Evolutionary conservation across 495 filamentous ascomycete species (phyloP), one percentile per base, ranked within the genome.

Genomic region (Neurospora sp.): DNA sequence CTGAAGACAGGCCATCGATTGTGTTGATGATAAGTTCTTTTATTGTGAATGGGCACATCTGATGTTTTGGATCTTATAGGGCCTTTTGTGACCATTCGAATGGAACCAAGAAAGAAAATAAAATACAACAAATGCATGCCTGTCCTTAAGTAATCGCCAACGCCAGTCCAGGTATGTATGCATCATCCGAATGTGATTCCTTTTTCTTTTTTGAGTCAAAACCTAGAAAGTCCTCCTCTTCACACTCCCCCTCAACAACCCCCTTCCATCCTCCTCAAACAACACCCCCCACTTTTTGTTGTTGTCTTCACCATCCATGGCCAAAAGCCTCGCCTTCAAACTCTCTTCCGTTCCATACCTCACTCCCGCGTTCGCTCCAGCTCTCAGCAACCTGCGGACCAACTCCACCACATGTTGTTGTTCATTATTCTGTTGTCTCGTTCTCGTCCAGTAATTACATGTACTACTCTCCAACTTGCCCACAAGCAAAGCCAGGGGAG

Each of bases 301-400:
- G 4, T 35, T 1, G 4, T 37, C 35, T 0, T 37, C 35, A 37
- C 35, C 35, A 37, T 37, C 70, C 70, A 72, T 2, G 1, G 12
- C 40, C 41, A 73, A 42, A 18, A 68, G n/a, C 39, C 72, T 71
- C 3, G 20, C 69, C 27, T 20, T 53, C 20, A 71, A 10, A 48
- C 72, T 70, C 42, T n/a, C 1, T 4, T 31, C 22, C 20, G n/a
- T 37, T 1, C 42, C 37, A 12, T 20, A 41, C 65, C 39, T 40
- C 18, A 75, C 20, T 9, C 72, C 73, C 2, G 68, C 53, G n/a
- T 73, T 68, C 4, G 74, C 74, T 18, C 68, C 73, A 3, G 40
- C 35, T 0, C 38, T 40, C 8, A 77, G 4, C 27, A 76, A 42
- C 41, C 72, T 1, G 0, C 70, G 37, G 16, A 53, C 70, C 3